Conservation (phyloP, 2,329 filamentous ascomycete genomes). For the Ophiocordyceps unilateralis region DNA sequence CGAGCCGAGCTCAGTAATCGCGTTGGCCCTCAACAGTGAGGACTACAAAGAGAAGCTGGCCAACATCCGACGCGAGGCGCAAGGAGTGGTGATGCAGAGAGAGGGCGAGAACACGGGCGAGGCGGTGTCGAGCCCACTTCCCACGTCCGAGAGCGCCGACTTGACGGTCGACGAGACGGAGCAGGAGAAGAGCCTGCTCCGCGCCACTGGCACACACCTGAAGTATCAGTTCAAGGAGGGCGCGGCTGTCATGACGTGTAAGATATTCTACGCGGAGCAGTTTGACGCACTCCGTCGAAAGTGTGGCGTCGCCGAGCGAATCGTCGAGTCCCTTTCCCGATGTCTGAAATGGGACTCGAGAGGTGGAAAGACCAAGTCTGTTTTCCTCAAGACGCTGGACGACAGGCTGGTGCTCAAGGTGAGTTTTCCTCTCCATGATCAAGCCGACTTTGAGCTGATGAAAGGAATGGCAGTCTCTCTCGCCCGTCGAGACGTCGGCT, state of each 20-base stretch:
- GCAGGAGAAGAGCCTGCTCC: slow-evolving; percentile 70
- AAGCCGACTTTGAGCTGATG: background rate
- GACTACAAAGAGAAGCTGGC: slow-evolving; percentile 73
- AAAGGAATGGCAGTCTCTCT: slow-evolving; percentile 47
- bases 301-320: slow-evolving; percentile 82
- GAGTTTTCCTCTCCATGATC: slow-evolving; percentile 5
- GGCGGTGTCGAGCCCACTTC: slow-evolving; percentile 12
- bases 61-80: slow-evolving; percentile 39
- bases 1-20: slow-evolving; percentile 90
- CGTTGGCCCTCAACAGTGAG: slow-evolving; percentile 72
- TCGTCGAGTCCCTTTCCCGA: slow-evolving; percentile 84
- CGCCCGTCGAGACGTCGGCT: slow-evolving; percentile 78
- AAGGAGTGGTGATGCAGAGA: slow-evolving; percentile 21
- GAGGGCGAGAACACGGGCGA: slow-evolving; percentile 15
- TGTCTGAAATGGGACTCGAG: slow-evolving; percentile 98
- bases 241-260: slow-evolving; percentile 88
- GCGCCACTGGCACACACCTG: slow-evolving; percentile 77
- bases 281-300: slow-evolving; percentile 89
- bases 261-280: slow-evolving; percentile 96
- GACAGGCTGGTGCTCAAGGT: slow-evolving; percentile 81
- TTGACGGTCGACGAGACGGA: slow-evolving; percentile 44
- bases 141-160: slow-evolving; percentile 18
- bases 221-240: slow-evolving; percentile 93
- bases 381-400: slow-evolving; percentile 92
- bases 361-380: slow-evolving; percentile 91